Evolutionary conservation across 208 protist species (phyloP).

Genomic region (Kentomonas sorsogonicus): DNA sequence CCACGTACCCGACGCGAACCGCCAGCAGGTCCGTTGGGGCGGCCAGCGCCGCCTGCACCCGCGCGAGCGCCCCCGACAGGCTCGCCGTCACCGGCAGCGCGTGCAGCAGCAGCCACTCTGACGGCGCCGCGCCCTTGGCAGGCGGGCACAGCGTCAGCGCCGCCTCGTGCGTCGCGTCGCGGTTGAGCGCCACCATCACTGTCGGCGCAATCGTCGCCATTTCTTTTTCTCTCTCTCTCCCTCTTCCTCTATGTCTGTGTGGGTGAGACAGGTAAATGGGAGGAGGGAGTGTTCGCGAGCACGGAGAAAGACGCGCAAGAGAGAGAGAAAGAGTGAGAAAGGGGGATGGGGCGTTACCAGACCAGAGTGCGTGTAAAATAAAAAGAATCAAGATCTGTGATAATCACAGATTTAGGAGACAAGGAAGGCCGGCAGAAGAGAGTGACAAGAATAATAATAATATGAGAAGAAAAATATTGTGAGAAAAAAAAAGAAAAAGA

Average conservation of each 20-base stretch:
- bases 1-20: slow-evolving; percentile 55
- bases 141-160: slow-evolving; percentile 31
- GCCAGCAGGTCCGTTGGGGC: slow-evolving; percentile 17
- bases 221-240: too few relatives aligned
- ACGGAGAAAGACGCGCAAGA: neutral
- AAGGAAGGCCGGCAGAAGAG: too few relatives aligned
- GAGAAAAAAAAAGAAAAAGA: too few relatives aligned
- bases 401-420: too few relatives aligned
- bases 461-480: too few relatives aligned
- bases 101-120: slow-evolving; percentile 70
- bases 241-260: too few relatives aligned
- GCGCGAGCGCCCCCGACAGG: slow-evolving; percentile 16
- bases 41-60: neutral
- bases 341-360: too few relatives aligned
- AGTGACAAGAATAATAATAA: too few relatives aligned
- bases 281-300: neutral
- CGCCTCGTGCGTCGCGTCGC: slow-evolving; percentile 35
- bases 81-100: slow-evolving; percentile 55
- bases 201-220: too few relatives aligned
- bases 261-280: too few relatives aligned
- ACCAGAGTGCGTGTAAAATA: too few relatives aligned
- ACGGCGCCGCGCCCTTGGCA: slow-evolving; percentile 6
- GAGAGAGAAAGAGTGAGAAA: slow-evolving; percentile 2
- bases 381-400: too few relatives aligned
- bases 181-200: slow-evolving; percentile 52